Evolutionary conservation across 2,329 filamentous ascomycete species (phyloP).

Genomic region (Exophiala aquamarina): DNA sequence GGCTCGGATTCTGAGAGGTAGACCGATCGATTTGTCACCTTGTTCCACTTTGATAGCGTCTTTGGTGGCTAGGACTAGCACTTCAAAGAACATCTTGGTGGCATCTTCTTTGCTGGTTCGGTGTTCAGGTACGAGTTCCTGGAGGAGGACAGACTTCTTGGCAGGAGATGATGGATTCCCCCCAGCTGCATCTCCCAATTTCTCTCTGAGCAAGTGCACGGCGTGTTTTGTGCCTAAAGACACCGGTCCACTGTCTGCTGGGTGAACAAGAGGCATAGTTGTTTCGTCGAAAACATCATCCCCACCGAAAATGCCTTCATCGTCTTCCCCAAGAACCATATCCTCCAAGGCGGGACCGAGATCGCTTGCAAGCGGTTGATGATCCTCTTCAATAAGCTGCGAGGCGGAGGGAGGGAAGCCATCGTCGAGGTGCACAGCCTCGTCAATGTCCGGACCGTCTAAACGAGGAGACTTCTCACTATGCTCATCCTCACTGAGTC

Average conservation of each 20-base stretch:
- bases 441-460: conserved; percentile 63
- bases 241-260: conserved; percentile 80
- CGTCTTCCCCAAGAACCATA: conserved; percentile 47
- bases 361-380: conserved; percentile 38
- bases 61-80: conserved; percentile 92
- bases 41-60: conserved; percentile 98
- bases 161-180: conserved; percentile 70
- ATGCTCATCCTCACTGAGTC: conserved; percentile 62
- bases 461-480: conserved; percentile 65
- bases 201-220: conserved; percentile 87
- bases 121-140: conserved; percentile 81
- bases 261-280: conserved; percentile 71
- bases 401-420: conserved; percentile 67
- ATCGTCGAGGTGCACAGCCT: conserved; percentile 52
- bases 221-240: conserved; percentile 92
- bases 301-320: conserved; percentile 44
- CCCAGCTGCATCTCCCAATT: conserved; percentile 73
- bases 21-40: conserved; percentile 68
- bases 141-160: conserved; percentile 78
- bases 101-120: conserved; percentile 83
- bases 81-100: conserved; percentile 99
- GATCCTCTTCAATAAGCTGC: conserved; percentile 48
- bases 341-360: conserved; percentile 47
- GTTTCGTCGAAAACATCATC: conserved; percentile 75
- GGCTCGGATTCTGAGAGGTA: conserved; percentile 76